Evolutionary conservation across 2,329 filamentous ascomycete genomes (phyloP).

Genomic region (Pyrenochaeta sp.): DNA sequence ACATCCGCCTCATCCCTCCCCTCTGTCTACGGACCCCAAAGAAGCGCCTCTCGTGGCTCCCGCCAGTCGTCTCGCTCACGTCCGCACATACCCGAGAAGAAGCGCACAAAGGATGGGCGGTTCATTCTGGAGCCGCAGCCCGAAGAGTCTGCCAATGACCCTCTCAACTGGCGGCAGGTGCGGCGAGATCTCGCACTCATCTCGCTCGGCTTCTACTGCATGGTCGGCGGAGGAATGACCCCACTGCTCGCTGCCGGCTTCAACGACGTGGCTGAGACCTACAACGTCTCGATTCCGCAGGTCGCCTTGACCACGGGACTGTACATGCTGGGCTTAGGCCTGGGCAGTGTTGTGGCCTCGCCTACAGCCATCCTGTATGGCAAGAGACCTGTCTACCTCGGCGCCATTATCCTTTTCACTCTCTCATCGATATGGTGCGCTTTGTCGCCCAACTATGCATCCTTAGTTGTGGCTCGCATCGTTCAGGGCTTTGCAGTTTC

Average conservation of each 20-base stretch:
- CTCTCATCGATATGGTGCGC: constrained; percentile 84
- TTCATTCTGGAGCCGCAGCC: constrained; percentile 93
- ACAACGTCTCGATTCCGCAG: constrained; percentile 71
- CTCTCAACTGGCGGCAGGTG: constrained; percentile 88
- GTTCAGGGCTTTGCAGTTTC: constrained; percentile 89
- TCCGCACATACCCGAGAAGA: constrained; percentile 59
- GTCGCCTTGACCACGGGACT: constrained; percentile 90
- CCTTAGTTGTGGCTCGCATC: constrained; percentile 81
- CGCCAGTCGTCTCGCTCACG: constrained; percentile 34
- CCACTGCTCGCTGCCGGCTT: constrained; percentile 91
- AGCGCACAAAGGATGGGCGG: constrained; percentile 80
- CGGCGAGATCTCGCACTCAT: constrained; percentile 80
- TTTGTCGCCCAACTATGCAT: constrained; percentile 79
- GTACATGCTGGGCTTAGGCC: constrained; percentile 91
- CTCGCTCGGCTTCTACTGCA: constrained; percentile 88
- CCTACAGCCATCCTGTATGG: constrained; percentile 92
- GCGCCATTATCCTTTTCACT: constrained; percentile 79
- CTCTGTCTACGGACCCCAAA: constrained; percentile 32
- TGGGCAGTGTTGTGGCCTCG: constrained; percentile 84
- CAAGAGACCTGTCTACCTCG: constrained; percentile 89
- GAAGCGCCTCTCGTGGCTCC: constrained; percentile 30
- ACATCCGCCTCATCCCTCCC: constrained; percentile 64
- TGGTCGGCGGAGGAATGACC: constrained; percentile 92
- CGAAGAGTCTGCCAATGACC: constrained; percentile 88
- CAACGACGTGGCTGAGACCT: constrained; percentile 74